Percentiles rank a stretch among this genome's conserved stretches.
These are phyloP conservation scores for Fistulinella prunicolor DNA, from an alignment of 768 basidiomycete genomes.

Conservation along the genomic window DNA sequence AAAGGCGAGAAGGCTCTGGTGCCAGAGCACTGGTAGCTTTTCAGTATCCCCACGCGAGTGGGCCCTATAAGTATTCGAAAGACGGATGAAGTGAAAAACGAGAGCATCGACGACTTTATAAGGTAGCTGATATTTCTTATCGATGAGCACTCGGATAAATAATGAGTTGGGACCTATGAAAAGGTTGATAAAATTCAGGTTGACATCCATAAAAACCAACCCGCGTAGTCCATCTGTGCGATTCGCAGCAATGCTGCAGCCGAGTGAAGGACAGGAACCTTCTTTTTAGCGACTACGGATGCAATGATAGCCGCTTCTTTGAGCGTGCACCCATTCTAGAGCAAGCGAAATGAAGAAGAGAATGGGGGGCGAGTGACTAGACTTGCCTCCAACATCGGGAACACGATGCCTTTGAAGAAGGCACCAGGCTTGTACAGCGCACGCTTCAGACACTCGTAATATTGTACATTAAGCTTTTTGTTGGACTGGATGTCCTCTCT, in stretches of 20 bases:
- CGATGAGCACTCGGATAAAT: conserved; percentile 93
- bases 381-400: conserved; percentile 89
- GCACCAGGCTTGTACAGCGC: conserved; percentile 95
- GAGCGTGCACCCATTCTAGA: conserved; percentile 77
- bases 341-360: conserved; percentile 15
- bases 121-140: conserved; percentile 97
- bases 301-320: conserved; percentile 95
- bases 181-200: neutral
- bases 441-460: conserved; percentile 90
- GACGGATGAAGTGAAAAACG: conserved; percentile 96
- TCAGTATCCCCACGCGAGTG: conserved; percentile 66
- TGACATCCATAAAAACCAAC: conserved; percentile 36
- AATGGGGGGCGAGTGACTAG: conserved; percentile 21
- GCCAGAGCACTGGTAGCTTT: conserved; percentile 96
- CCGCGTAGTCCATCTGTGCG: conserved; percentile 95
- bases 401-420: conserved; percentile 97
- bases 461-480: conserved; percentile 89
- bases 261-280: conserved; percentile 94
- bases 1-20: conserved; percentile 94
- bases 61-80: conserved; percentile 87
- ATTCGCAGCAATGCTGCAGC: conserved; percentile 92
- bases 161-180: conserved; percentile 81
- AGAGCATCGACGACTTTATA: conserved; percentile 97
- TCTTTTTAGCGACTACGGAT: conserved; percentile 85
- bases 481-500: conserved; percentile 84